These are phyloP conservation scores for Pythium guiyangense DNA, from an alignment of 352 stramenopile species.

Conservation along the genomic window DNA sequence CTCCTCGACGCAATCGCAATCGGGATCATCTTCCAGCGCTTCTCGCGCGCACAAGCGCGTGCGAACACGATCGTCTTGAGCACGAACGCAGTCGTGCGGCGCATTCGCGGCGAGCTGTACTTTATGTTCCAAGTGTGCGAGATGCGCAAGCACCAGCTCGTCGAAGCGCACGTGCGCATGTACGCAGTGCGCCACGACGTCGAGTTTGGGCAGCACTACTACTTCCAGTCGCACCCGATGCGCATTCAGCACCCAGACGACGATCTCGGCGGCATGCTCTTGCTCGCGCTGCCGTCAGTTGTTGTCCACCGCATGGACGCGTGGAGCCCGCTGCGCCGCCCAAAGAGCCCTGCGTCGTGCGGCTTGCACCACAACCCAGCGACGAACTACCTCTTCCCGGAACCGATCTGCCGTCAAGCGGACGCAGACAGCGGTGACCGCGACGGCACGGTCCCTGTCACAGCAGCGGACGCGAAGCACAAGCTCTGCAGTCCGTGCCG, in stretches of 20 bases:
- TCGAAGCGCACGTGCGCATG: conserved; percentile 92
- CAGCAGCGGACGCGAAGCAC: conserved; percentile 20
- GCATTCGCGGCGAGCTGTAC: conserved; percentile 88
- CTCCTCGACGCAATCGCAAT: conserved; percentile 93
- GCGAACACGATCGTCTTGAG: conserved; percentile 94
- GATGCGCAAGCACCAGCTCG: conserved; percentile 93
- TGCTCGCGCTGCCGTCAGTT: conserved; percentile 87
- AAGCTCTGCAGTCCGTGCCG: conserved; percentile 39
- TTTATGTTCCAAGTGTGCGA: conserved; percentile 92
- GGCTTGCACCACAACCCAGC: conserved; percentile 62
- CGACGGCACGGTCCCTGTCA: conserved; percentile 29
- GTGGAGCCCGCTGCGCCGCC: conserved; percentile 87
- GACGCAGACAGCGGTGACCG: conserved; percentile 64
- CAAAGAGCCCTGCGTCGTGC: conserved; percentile 39
- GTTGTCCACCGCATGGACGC: conserved; percentile 92
- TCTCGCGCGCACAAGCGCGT: conserved; percentile 88
- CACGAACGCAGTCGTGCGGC: conserved; percentile 87
- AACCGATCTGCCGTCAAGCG: conserved; percentile 51
- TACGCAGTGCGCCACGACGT: conserved; percentile 90
- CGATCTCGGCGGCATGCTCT: conserved; percentile 86
- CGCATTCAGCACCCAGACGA: conserved; percentile 92
- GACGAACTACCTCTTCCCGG: conserved; percentile 61
- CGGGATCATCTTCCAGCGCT: conserved; percentile 93
- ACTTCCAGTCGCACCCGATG: conserved; percentile 93
- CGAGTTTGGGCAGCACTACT: conserved; percentile 65